phyloP scores from a whole-genome alignment of 2,329 filamentous ascomycete genomes.

The Graphiopsis chlorocephala region DNA sequence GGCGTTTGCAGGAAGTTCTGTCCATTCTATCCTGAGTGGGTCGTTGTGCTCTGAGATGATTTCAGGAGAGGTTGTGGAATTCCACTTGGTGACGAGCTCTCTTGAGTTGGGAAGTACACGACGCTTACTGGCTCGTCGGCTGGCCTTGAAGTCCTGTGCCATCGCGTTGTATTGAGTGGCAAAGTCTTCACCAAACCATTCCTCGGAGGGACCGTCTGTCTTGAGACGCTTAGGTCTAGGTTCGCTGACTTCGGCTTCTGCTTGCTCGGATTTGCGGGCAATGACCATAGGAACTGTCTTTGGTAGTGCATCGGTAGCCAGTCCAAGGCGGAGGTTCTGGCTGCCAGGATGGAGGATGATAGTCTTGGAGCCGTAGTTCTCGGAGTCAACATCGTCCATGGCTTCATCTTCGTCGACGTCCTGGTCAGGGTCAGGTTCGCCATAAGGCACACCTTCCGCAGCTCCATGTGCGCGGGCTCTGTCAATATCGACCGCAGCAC shows the following conservation, averaged over 20 bases:
- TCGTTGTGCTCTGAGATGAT: conserved; percentile 94
- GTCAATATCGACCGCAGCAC: conserved; percentile 83
- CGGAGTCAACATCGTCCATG: conserved; percentile 58
- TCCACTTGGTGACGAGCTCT: conserved; percentile 92
- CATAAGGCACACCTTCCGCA: conserved; percentile 41
- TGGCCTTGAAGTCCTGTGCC: conserved; percentile 80
- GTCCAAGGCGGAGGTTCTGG: conserved; percentile 89
- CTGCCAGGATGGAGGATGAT: conserved; percentile 95
- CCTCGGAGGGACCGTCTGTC: conserved; percentile 65
- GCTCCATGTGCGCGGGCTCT: conserved; percentile 75
- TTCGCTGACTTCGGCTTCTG: conserved; percentile 80
- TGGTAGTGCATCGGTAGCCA: conserved; percentile 92
- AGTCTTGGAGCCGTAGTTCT: conserved; percentile 77
- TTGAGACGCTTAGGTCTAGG: conserved; percentile 70
- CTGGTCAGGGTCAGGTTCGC: conserved; percentile 36
- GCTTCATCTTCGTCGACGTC: conserved; percentile 49
- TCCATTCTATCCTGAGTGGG: conserved; percentile 91
- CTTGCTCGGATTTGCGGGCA: conserved; percentile 72
- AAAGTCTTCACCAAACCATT: conserved; percentile 84
- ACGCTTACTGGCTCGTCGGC: conserved; percentile 91
- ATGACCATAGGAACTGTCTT: conserved; percentile 93
- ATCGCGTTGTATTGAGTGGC: conserved; percentile 70
- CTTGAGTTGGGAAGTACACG: conserved; percentile 97
- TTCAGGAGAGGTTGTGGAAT: conserved; percentile 78
- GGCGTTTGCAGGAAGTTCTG: conserved; percentile 64